Evolutionary conservation across 441 rosid genomes (phyloP), one percentile per base, ranked within the genome.

Genomic region (Gossypium davidsonii): DNA sequence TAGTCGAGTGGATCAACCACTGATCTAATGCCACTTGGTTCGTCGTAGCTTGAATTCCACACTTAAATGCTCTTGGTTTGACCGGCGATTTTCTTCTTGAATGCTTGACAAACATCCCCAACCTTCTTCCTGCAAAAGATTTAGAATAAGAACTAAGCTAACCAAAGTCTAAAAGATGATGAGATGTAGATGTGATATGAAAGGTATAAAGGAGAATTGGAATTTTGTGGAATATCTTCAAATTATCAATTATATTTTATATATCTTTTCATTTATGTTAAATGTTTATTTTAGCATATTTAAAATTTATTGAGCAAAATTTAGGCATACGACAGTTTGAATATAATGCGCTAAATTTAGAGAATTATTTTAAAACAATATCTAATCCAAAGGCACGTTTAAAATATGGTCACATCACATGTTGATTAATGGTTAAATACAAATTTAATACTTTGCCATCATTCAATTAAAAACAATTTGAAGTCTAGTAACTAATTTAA

Each of bases 41-140:
- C 89, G 9, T 85, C 89, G 14, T 85, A 88, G 80, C 89, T 83
- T 12, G 92, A 81, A 73, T 83, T 89, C 93, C 92, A 88, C 1
- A 81, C 83, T 74, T 88, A 90, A 7, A 76, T 73, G 82, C 60
- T 84, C 81, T 90, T 91, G 67, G 60, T 62, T 74, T 80, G 88
- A 9, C 84, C 84, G 11, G 81, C 67, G 82, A 79, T 64, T 85
- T 88, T 53, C 80, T 93, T 91, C 87, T 86, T 93, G 84, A 91
- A 90, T 56, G 96, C 98, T 10, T 96, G 85, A 76, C 98, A 93
- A 57, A 93, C 48, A 42, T 42, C 48, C 48, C 14, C 3, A 42
- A 39, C 46, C 46, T 39, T 39, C 46, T 39, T 39, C 44, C 46
- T 39, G 48, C 48, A 42, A 9, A 42, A 42, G 48, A 42, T 42